Percentiles rank a stretch among this genome's conserved stretches.
These are phyloP conservation scores for Musa balbisiana DNA, from an alignment of 202 grass and related monocot genomes.

Conservation along the genomic window DNA sequence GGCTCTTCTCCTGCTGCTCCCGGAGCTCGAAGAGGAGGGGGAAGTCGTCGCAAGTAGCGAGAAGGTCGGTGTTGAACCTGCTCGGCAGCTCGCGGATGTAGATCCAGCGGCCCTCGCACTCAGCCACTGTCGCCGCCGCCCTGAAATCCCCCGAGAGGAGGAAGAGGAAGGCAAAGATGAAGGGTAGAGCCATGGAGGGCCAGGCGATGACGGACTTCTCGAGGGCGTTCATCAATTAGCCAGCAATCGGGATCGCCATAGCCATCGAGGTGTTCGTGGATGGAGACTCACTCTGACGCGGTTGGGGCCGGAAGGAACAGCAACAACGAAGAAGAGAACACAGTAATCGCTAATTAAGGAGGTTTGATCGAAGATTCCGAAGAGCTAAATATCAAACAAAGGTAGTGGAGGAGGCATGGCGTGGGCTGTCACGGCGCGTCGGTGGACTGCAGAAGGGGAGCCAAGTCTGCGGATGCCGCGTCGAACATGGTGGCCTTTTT, in stretches of 20 bases:
- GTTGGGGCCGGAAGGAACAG: too few species aligned
- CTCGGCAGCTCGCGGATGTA: conserved; percentile 31
- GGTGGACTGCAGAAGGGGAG: too few species aligned
- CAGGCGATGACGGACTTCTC: background rate
- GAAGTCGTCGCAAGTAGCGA: conserved; percentile 34
- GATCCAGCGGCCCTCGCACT: conserved; percentile 34
- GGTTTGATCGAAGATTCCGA: too few species aligned
- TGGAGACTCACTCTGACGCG: background rate
- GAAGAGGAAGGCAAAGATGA: background rate
- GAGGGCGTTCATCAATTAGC: background rate
- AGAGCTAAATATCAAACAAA: too few species aligned
- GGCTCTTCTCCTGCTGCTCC: background rate
- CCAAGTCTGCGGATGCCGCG: too few species aligned
- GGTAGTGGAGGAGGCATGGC: too few species aligned
- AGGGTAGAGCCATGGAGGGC: background rate
- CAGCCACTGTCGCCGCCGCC: background rate
- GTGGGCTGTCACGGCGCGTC: too few species aligned
- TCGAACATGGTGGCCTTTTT: too few species aligned
- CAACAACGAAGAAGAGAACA: too few species aligned
- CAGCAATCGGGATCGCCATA: too few species aligned
- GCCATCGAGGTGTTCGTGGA: background rate
- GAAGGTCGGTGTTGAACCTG: conserved; percentile 40
- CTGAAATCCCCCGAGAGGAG: background rate
- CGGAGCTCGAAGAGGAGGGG: conserved; percentile 34
- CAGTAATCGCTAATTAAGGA: too few species aligned